Evolutionary conservation across 495 filamentous ascomycete genomes (phyloP).

Genomic region (Letharia columbiana): DNA sequence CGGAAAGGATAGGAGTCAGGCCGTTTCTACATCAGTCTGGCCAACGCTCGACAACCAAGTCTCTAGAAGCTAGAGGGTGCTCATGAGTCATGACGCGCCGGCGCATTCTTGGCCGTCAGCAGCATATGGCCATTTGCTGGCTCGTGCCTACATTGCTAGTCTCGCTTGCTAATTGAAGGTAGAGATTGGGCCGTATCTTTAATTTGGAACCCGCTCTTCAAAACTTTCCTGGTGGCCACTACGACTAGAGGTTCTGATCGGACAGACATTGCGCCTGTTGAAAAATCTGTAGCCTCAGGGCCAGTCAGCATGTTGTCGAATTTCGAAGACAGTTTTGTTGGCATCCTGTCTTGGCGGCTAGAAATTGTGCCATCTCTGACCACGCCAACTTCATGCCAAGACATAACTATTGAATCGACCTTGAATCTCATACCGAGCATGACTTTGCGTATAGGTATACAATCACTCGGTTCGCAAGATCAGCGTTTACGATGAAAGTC

Average conservation of each 20-base stretch:
- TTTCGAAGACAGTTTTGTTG: background rate
- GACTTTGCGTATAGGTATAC: background rate
- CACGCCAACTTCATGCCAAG: background rate
- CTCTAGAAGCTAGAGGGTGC: background rate
- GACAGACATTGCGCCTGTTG: background rate
- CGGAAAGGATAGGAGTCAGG: background rate
- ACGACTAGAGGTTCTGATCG: background rate
- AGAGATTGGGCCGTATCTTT: background rate
- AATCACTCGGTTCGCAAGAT: background rate
- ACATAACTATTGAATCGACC: background rate
- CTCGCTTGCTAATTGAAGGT: background rate
- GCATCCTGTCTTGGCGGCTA: background rate
- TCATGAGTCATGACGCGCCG: background rate
- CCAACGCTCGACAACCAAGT: background rate
- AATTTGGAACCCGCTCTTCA: background rate
- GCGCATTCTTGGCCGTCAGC: background rate
- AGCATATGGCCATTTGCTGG: background rate
- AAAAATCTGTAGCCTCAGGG: background rate
- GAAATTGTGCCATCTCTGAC: background rate
- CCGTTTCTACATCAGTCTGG: background rate
- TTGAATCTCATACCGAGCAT: too few species aligned
- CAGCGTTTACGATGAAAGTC: background rate
- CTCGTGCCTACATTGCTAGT: background rate
- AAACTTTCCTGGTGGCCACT: background rate
- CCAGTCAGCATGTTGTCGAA: too few species aligned